These are phyloP conservation scores for Schizophyllum commune DNA, from an alignment of 1,284 basidiomycete species.

Conservation along the genomic window DNA sequence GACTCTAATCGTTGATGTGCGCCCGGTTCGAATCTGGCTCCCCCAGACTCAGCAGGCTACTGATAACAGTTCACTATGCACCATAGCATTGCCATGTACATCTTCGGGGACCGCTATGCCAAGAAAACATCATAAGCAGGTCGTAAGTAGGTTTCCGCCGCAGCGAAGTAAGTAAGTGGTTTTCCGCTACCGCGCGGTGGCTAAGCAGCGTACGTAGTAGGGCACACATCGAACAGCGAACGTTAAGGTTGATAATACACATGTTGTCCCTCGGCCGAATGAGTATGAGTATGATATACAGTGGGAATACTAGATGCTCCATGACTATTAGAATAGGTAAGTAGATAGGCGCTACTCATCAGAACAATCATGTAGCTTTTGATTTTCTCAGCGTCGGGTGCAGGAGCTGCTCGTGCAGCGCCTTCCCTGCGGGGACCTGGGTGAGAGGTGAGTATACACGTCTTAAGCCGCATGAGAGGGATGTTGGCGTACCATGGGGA, in stretches of 20 bases:
- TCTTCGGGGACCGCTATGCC: too few relatives aligned
- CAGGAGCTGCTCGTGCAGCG: constrained; percentile 75
- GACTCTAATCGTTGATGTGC: too few relatives aligned
- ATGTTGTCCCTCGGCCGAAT: background rate
- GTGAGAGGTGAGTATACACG: constrained; percentile 15
- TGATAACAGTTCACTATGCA: too few relatives aligned
- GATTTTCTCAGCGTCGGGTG: constrained; percentile 34
- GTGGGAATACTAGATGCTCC: background rate
- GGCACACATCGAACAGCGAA: background rate
- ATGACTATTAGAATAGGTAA: background rate
- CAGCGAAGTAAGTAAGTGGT: too few relatives aligned
- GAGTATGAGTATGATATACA: background rate
- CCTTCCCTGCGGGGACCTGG: constrained; percentile 78
- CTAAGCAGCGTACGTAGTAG: too few relatives aligned
- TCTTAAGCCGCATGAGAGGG: constrained; percentile 2
- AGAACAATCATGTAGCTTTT: background rate
- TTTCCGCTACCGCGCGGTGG: too few relatives aligned
- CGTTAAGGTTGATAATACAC: background rate
- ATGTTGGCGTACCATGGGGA: constrained; percentile 71
- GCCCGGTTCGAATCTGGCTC: too few relatives aligned
- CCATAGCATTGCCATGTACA: too few relatives aligned
- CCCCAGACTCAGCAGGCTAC: too few relatives aligned
- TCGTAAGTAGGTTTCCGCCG: too few relatives aligned
- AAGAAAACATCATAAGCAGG: too few relatives aligned
- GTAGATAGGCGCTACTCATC: background rate